Evolutionary conservation across 768 basidiomycete genomes (phyloP), one percentile per base, ranked within the genome.

Genomic region (Phylloporus scabripes): DNA sequence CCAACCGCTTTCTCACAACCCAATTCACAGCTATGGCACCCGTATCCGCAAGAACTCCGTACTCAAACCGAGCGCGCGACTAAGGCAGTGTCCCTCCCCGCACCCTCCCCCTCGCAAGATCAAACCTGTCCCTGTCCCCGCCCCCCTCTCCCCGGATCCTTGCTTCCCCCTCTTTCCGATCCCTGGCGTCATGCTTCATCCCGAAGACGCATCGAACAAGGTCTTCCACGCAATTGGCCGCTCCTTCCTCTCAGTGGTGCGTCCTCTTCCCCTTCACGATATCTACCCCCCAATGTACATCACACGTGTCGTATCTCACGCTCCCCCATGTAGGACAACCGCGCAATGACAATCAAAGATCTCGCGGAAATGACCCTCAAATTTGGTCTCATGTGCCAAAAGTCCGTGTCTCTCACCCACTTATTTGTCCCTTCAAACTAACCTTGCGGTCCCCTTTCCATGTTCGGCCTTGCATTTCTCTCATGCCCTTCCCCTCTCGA

Each of bases 321-420:
- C 28, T 20, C 11, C 32, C 23, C 52, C 33, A 10, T 36, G 18
- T 48, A 87, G 85, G 79, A 84, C 60, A 90, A 90, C 67, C 80
- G 85, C 42, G 87, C 87, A 41, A 85, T 88, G 82, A 89, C 87
- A 36, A 84, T 89, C 70, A 90, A 89, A 65, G 87, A 90, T 70
- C 79, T 90, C 46, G 82, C 87, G 28, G 84, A 88, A 57, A 78
- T 82, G 70, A 75, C 80, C 32, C 73, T 81, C 54, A 71, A 70
- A 53, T 78, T 74, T 59, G 87, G 87, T 44, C 73, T 88, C 17
- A 71, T 78, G 50, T 87, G 85, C 66, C 85, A 87, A 72, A 89
- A 85, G 87, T 90, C 55, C 54, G 77, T 75, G 52, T 46, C 44
- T 43, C 53, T 46, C 29, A 33, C 47, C 31, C 53, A n/a, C 54